These are phyloP conservation scores for Chlamydomonas incerta DNA, from an alignment of 139 green algal species.

Conservation along the genomic window DNA sequence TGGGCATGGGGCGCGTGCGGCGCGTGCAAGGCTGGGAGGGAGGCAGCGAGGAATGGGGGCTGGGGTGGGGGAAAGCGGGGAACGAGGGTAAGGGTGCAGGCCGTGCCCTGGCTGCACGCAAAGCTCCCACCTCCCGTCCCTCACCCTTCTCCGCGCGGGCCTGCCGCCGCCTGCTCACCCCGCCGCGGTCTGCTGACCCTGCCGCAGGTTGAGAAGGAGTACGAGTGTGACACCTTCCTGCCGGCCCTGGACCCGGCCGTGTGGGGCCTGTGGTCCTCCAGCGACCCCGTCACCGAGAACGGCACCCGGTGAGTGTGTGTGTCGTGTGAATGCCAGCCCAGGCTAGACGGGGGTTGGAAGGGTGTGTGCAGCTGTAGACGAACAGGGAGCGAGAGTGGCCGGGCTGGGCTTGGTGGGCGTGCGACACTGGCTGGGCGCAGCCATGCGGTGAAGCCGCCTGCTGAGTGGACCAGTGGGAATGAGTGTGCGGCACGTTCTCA, in stretches of 20 bases:
- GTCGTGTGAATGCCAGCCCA: too few relatives aligned
- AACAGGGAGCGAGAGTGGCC: not conserved
- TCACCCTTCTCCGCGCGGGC: not conserved
- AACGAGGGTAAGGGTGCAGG: too few relatives aligned
- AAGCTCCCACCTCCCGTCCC: not conserved
- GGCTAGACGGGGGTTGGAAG: not conserved
- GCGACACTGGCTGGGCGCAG: too few relatives aligned
- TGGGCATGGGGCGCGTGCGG: slow-evolving; percentile 47
- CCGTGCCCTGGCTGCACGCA: not conserved
- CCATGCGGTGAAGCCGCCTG: too few relatives aligned
- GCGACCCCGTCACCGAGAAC: slow-evolving; percentile 46
- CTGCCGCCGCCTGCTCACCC: too few relatives aligned
- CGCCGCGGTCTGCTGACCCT: not conserved
- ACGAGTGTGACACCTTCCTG: slow-evolving; percentile 94
- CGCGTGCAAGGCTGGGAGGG: too few relatives aligned
- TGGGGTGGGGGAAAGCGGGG: too few relatives aligned
- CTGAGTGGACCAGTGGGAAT: too few relatives aligned
- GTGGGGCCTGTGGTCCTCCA: slow-evolving; percentile 83
- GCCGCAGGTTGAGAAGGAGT: slow-evolving; percentile 71
- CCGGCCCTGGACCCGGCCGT: slow-evolving; percentile 68
- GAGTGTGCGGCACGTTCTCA: too few relatives aligned
- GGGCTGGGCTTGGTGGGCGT: too few relatives aligned
- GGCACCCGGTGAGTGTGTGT: slow-evolving; percentile 12
- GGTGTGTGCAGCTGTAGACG: too few relatives aligned
- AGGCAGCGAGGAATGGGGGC: too few relatives aligned